Conservation (phyloP, 2,329 filamentous ascomycete genomes). For the Neodidymelliopsis sp. region DNA sequence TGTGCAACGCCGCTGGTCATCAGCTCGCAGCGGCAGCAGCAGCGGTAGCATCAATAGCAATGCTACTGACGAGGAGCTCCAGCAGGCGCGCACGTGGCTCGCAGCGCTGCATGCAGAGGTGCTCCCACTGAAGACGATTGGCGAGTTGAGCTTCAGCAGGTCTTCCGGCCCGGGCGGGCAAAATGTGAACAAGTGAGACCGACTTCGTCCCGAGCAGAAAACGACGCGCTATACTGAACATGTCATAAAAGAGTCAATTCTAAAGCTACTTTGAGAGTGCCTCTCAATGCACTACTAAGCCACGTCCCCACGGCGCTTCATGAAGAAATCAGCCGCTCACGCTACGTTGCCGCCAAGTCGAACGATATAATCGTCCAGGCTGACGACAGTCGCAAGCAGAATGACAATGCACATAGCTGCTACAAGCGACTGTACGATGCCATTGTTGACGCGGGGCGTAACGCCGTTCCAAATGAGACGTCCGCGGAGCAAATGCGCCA, state of each 20-base stretch:
- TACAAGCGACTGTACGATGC: conserved; percentile 65
- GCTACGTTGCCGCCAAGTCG: conserved; percentile 63
- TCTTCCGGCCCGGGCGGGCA: conserved; percentile 72
- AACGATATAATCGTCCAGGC: conserved; percentile 67
- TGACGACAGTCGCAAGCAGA: conserved; percentile 69
- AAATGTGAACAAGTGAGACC: conserved; percentile 71
- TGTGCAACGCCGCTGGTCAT: conserved; percentile 15
- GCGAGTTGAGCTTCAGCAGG: conserved; percentile 67
- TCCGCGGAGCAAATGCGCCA: conserved; percentile 62
- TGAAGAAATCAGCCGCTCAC: conserved; percentile 58
- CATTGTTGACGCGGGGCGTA: conserved; percentile 59
- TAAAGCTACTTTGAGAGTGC: conserved; percentile 69
- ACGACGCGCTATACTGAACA: conserved; percentile 48
- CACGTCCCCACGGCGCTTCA: conserved; percentile 64
- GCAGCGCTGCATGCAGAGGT: conserved; percentile 60
- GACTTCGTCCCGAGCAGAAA: conserved; percentile 21
- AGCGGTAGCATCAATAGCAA: conserved; percentile 9
- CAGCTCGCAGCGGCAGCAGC: conserved; percentile 9
- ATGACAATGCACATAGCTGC: conserved; percentile 66
- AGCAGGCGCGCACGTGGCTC: conserved; percentile 64
- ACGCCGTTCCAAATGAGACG: conserved; percentile 66
- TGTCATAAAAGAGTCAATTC: conserved; percentile 65
- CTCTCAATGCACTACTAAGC: conserved; percentile 60
- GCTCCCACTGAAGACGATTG: conserved; percentile 61
- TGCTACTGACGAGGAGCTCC: conserved; percentile 40